Base-by-base conservation (phyloP, 305 asterid genomes). In the Rubia balearica region DNA sequence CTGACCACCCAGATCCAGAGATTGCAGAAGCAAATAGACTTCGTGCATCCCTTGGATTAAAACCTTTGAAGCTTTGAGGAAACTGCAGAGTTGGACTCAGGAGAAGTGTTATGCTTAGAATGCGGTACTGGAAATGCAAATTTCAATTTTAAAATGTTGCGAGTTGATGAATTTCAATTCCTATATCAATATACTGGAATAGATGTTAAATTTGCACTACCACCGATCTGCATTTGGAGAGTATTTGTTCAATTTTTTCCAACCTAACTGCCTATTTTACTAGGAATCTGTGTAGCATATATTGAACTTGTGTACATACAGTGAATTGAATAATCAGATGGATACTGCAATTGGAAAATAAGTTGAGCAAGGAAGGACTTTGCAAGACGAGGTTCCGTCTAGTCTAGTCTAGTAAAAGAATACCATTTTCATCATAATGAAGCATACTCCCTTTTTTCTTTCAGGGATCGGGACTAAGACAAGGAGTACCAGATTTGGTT, bases 1-100 rank as follows among this genome's bases (percentile, higher is more conserved):
- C 97, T 0, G 99, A 94, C 77, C 99, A 91, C 84, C 96, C 99
- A 0, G 98, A 94, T 80, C 98, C 99, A 33, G 99, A 94, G 86
- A 94, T 94, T 74, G 99, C 98, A 1, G 98, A 88, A 81, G 85
- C 83, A 41, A 94, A 94, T 77, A 81, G 89, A 83, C 65, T 91
- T 21, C 80, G 96, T 42, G 93, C 96, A 3, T 85, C 96, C 64
- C 97, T 94, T 11, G 98, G 99, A 55, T 11, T 93, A 69, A 87
- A 88, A 79, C 98, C 97, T 76, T 85, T 93, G 80, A 90, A 76
- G 83, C 6, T 67, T 63, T 86, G 77, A 85, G 12, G 24, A 11
- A 16, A 9, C 11, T 2, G 8, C 7, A 7, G 59, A 6, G 53
- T 19, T 51, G 6, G 51, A 38, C n/a, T 5, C 19, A 5, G 21